A percentile compares a stretch with the other conserved stretches of the same genome.
Conservation (phyloP, 163 green algal species). For the Scenedesmus sp. region DNA sequence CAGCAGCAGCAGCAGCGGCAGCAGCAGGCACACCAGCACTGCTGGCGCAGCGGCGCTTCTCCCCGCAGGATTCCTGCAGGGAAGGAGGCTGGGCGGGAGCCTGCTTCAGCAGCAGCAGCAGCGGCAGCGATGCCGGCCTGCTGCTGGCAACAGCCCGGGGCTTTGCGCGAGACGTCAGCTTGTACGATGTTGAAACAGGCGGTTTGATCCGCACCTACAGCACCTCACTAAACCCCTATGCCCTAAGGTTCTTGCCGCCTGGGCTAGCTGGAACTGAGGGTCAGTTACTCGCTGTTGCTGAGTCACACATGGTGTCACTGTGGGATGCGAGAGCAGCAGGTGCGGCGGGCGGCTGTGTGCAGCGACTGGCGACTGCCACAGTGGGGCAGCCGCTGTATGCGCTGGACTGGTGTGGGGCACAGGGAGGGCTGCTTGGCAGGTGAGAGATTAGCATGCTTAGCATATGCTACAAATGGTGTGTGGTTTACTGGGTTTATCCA, state of each 20-base stretch:
- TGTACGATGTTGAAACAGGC: slow-evolving; percentile 29
- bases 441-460: background rate
- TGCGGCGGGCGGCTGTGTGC: slow-evolving; percentile 31
- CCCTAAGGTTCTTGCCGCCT: slow-evolving; percentile 42
- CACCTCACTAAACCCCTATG: slow-evolving; percentile 15
- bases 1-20: background rate
- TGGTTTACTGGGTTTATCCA: too few species aligned
- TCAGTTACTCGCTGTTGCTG: slow-evolving; percentile 28
- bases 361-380: background rate
- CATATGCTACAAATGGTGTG: too few species aligned
- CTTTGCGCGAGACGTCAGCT: slow-evolving; percentile 26
- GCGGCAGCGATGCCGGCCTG: slow-evolving; percentile 2
- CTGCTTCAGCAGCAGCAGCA: slow-evolving; percentile 20
- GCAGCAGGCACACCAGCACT: background rate
- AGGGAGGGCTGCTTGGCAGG: slow-evolving; percentile 50
- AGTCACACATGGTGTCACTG: slow-evolving; percentile 31
- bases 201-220: background rate
- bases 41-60: background rate
- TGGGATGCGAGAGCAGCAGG: slow-evolving; percentile 43
- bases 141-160: slow-evolving; percentile 1
- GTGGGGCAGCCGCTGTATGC: slow-evolving; percentile 38
- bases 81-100: slow-evolving; percentile 35
- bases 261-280: background rate
- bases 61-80: background rate
- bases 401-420: slow-evolving; percentile 37